Base-by-base conservation (phyloP, 371 early-diverging fungal species). In the Rhizopus microsporus region DNA sequence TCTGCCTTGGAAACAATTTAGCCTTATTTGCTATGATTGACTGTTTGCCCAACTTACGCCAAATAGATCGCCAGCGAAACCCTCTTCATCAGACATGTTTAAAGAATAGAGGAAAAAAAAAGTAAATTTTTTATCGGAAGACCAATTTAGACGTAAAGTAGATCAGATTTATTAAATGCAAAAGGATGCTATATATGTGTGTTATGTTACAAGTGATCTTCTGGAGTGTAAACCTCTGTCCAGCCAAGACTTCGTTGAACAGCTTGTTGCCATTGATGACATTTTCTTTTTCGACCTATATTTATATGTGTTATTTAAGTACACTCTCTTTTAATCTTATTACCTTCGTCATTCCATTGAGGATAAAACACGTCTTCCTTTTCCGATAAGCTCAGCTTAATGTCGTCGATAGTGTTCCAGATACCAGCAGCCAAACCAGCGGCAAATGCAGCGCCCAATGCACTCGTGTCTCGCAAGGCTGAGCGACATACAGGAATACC, bases 361-460 rank as follows among this genome's bases (percentile, higher is more conserved):
- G 80, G 69, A 47, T 58, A 52, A 67, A 89, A 89, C 4, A 72
- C 54, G 29, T 66, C 69, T 16, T 62, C 60, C 9, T 57, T 63
- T 4, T 74, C 75, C 33, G 58, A 63, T 62, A 56, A 69, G 48
- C 33, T 57, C 23, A 51, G 57, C 7, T 55, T 60, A 13, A 83
- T 68, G 16, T 73, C 68, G 7, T 74, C 65, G 3, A 63, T 56
- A 68, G 73, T 68, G 54, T 79, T 54, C 91, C 92, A 93, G 29
- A 92, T 71, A 7, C 92, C 93, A 31, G 88, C 81, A 7, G 85
- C 93, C 10, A 88, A 72, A 5, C 93, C 97, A 13, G 98, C 96
- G 7, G 95, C 98, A 35, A 94, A 81, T 0, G 98, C 98, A 13
- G 96, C 96, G 29, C 98, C 98, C 17, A 95, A 72, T 0, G 94